phyloP scores from a whole-genome alignment of 2,329 filamentous ascomycete species.

The Ciborinia camelliae region DNA sequence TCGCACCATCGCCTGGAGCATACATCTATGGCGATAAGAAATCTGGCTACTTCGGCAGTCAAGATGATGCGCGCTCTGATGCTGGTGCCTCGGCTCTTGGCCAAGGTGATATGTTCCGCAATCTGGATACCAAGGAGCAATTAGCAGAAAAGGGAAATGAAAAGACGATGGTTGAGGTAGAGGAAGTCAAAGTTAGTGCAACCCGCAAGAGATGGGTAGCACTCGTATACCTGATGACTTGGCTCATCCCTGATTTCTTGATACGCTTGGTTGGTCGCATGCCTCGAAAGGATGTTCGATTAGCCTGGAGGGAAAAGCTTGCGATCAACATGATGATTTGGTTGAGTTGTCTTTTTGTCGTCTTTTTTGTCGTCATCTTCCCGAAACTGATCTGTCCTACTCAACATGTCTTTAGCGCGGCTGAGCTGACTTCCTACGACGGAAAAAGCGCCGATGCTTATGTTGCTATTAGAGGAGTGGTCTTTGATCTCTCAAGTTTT shows the following conservation, averaged over 20 bases:
- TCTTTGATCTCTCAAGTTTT: slow-evolving; percentile 78
- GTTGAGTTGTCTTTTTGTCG: slow-evolving; percentile 71
- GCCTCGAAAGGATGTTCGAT: slow-evolving; percentile 85
- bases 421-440: slow-evolving; percentile 70
- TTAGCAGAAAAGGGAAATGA: slow-evolving; percentile 95
- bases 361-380: slow-evolving; percentile 89
- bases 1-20: slow-evolving; percentile 54
- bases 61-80: slow-evolving; percentile 80
- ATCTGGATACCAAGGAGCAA: slow-evolving; percentile 87
- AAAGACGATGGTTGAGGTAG: slow-evolving; percentile 84
- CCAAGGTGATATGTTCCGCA: slow-evolving; percentile 96
- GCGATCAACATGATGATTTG: slow-evolving; percentile 98
- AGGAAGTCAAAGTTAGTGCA: slow-evolving; percentile 72
- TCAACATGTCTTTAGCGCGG: slow-evolving; percentile 79
- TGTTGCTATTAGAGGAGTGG: slow-evolving; percentile 80
- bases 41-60: slow-evolving; percentile 74
- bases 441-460: slow-evolving; percentile 68
- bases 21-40: slow-evolving; percentile 71
- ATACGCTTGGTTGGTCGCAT: slow-evolving; percentile 77
- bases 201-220: slow-evolving; percentile 90
- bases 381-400: slow-evolving; percentile 85
- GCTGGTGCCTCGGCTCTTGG: slow-evolving; percentile 89
- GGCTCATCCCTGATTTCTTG: slow-evolving; percentile 78
- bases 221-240: slow-evolving; percentile 79
- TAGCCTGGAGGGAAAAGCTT: slow-evolving; percentile 95